Conservation (phyloP, 208 protist genomes). For the Leishmania amazonensis region DNA sequence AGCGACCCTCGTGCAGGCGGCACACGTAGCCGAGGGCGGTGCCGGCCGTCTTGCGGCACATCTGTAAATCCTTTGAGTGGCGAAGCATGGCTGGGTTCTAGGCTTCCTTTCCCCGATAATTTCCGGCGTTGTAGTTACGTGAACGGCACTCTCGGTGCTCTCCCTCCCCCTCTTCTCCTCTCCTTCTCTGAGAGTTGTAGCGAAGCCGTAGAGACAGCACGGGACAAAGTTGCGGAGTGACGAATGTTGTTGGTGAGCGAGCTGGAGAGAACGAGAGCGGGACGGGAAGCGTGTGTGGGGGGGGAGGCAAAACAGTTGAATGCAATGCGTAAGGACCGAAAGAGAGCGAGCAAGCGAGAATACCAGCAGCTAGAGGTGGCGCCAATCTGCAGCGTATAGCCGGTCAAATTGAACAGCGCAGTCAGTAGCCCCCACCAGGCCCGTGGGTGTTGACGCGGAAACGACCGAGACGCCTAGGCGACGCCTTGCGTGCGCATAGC, state of each 20-base stretch:
- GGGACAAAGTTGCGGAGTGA: not conserved
- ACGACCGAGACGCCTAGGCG: not conserved
- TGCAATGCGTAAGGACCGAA: not conserved
- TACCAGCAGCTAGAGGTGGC: not conserved
- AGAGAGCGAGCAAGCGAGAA: not conserved
- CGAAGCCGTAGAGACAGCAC: not conserved
- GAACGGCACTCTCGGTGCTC: not conserved
- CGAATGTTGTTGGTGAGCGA: not conserved
- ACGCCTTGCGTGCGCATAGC: not conserved
- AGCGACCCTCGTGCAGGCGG: slow-evolving; percentile 87
- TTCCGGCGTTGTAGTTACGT: not conserved
- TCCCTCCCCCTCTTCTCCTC: not conserved
- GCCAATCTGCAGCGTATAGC: not conserved
- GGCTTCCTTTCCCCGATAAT: not conserved
- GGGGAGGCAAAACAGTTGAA: not conserved
- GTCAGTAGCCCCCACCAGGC: not conserved
- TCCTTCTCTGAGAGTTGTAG: not conserved
- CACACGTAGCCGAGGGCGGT: slow-evolving; percentile 77
- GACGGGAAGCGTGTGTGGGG: not conserved
- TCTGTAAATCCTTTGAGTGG: slow-evolving; percentile 85
- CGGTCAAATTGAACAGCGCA: not conserved
- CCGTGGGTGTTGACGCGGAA: not conserved
- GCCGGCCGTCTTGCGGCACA: slow-evolving; percentile 89
- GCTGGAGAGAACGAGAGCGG: not conserved
- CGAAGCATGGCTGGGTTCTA: slow-evolving; percentile 52